Conservation (phyloP, 1,284 basidiomycete genomes). For the Malassezia cuniculi region DNA sequence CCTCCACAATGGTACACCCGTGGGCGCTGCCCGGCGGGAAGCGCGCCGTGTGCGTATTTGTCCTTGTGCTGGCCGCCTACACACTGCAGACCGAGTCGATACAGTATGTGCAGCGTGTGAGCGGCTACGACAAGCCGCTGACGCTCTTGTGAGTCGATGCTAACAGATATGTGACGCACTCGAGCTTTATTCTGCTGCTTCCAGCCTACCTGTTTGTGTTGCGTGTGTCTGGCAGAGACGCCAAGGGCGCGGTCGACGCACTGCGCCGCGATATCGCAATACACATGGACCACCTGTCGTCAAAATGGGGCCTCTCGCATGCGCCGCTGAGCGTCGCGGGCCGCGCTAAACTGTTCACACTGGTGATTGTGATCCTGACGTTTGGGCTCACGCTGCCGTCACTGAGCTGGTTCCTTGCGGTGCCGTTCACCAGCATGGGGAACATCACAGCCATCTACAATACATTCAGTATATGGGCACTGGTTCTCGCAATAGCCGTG, state of each 20-base stretch:
- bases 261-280: constrained; percentile 23
- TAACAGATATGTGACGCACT: constrained; percentile 35
- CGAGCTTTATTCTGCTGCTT: constrained; percentile 30
- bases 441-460: constrained; percentile 45
- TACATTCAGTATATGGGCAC: constrained; percentile 42
- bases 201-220: constrained; percentile 34
- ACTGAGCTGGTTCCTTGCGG: constrained; percentile 41
- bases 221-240: constrained; percentile 15
- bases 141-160: constrained; percentile 16
- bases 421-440: constrained; percentile 42
- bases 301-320: background rate
- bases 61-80: constrained; percentile 30
- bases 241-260: no score
- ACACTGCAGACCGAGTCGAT: constrained; percentile 42
- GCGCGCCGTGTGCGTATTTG: constrained; percentile 29
- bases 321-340: no score
- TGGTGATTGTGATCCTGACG: constrained; percentile 26
- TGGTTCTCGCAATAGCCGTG: constrained; percentile 42
- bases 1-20: no score
- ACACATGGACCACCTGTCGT: background rate
- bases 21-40: background rate
- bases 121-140: constrained; percentile 39
- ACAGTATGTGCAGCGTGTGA: constrained; percentile 36
- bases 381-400: constrained; percentile 37
- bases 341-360: constrained; percentile 8